Evolutionary conservation across 192 early-diverging fungal genomes (phyloP).

Genomic region (Podila clonocystis): DNA sequence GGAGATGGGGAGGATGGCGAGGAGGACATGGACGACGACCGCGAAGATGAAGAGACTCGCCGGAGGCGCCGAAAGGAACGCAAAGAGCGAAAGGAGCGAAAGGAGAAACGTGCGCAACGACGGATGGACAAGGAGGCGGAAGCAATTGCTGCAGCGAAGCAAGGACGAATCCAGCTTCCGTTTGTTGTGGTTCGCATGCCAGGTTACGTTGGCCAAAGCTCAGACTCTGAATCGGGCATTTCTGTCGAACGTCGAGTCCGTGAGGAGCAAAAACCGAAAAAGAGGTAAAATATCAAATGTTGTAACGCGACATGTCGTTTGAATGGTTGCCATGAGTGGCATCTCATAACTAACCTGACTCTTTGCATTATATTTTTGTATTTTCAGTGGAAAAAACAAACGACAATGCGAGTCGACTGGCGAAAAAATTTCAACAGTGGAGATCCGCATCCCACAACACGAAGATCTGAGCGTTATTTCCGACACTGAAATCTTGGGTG

Average conservation of each 20-base stretch:
- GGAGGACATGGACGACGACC: constrained; percentile 1
- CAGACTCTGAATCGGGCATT: constrained; percentile 39
- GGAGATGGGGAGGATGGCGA: background rate
- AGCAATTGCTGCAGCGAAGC: background rate
- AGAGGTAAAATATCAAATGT: constrained; percentile 12
- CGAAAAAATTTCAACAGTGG: constrained; percentile 18
- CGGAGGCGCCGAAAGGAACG: constrained; percentile 24
- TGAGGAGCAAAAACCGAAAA: constrained; percentile 9
- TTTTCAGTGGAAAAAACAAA: constrained; percentile 19
- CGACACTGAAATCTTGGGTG: constrained; percentile 39
- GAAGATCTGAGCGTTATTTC: constrained; percentile 42
- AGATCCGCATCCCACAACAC: constrained; percentile 36
- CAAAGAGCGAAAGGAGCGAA: constrained; percentile 25
- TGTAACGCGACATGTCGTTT: background rate
- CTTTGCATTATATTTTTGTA: background rate
- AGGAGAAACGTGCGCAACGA: constrained; percentile 23
- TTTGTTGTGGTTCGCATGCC: constrained; percentile 34
- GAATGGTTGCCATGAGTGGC: background rate
- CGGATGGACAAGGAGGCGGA: constrained; percentile 17
- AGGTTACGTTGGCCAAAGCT: constrained; percentile 29
- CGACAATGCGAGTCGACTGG: constrained; percentile 14
- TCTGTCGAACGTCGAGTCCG: constrained; percentile 31
- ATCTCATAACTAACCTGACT: background rate
- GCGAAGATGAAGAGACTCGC: constrained; percentile 22
- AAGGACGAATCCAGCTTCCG: constrained; percentile 22